Percentiles rank a stretch among this genome's conserved stretches.
These are phyloP conservation scores for Euphorbia schlechtendalii DNA, from an alignment of 441 rosid species.

Conservation along the genomic window DNA sequence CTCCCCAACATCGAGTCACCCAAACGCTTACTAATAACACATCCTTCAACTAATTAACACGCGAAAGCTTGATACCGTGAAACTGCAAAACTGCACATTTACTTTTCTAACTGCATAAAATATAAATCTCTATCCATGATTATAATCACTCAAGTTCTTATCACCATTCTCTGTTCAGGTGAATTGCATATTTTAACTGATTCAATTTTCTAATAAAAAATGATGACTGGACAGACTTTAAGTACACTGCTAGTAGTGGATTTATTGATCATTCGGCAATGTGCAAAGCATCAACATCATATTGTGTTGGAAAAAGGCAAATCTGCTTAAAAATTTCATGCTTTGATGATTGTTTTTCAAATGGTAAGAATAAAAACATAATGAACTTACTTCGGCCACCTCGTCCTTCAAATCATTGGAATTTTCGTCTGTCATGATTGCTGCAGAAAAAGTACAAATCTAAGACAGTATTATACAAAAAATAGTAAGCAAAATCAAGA, in stretches of 20 bases:
- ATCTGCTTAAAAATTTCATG: not conserved
- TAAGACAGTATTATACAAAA: not conserved
- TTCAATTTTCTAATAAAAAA: not conserved
- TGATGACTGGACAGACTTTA: not conserved
- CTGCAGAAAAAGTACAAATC: constrained; percentile 14
- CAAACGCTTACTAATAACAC: no score
- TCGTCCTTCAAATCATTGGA: constrained; percentile 41
- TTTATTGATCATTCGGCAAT: not conserved
- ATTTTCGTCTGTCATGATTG: constrained; percentile 42
- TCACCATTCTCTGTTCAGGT: not conserved
- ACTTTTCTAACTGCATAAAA: not conserved
- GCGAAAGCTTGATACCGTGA: not conserved
- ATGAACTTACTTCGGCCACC: constrained; percentile 44
- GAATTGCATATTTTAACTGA: not conserved
- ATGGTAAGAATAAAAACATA: not conserved
- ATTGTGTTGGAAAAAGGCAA: not conserved
- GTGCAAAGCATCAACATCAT: not conserved
- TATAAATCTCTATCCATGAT: not conserved
- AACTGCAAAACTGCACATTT: not conserved
- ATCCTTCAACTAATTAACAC: not conserved
- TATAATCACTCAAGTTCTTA: not conserved
- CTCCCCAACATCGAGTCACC: no score
- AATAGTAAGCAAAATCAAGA: no score
- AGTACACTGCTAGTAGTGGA: not conserved
- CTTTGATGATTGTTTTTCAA: no score